phyloP scores from a whole-genome alignment of 2,329 filamentous ascomycete species.

The Ciborinia camelliae region DNA sequence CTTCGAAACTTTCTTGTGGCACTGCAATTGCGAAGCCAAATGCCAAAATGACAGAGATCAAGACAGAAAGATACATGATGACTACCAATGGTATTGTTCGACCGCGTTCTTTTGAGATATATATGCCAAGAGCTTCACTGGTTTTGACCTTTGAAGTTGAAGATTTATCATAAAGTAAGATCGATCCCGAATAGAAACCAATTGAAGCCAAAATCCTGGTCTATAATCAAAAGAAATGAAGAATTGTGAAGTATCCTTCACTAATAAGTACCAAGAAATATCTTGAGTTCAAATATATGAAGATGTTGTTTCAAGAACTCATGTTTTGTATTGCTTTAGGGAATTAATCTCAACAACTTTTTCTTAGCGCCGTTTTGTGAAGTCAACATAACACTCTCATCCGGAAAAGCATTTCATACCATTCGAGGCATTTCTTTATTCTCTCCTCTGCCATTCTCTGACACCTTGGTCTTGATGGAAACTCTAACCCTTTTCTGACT shows the following conservation, averaged over 20 bases:
- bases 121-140: neutral
- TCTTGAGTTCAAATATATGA: neutral
- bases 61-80: neutral
- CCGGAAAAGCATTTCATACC: neutral
- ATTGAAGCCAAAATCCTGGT: neutral
- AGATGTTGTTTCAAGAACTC: neutral
- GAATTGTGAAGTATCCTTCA: accelerated
- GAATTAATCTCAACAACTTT: neutral
- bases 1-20: neutral
- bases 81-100: neutral
- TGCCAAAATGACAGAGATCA: neutral
- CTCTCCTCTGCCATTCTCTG: too few species aligned
- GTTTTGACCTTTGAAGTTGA: neutral
- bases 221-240: neutral
- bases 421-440: neutral
- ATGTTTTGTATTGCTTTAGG: neutral
- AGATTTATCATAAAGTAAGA: too few species aligned
- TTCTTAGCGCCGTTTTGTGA: neutral
- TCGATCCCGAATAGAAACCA: neutral
- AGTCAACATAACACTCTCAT: neutral
- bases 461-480: neutral
- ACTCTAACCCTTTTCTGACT: neutral
- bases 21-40: neutral
- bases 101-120: neutral
- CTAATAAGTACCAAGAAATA: neutral